A percentile compares a stretch with the other conserved stretches of the same genome.
Evolutionary conservation across 371 early-diverging fungal genomes (phyloP).

Genomic region (Apophysomyces ossiformis): DNA sequence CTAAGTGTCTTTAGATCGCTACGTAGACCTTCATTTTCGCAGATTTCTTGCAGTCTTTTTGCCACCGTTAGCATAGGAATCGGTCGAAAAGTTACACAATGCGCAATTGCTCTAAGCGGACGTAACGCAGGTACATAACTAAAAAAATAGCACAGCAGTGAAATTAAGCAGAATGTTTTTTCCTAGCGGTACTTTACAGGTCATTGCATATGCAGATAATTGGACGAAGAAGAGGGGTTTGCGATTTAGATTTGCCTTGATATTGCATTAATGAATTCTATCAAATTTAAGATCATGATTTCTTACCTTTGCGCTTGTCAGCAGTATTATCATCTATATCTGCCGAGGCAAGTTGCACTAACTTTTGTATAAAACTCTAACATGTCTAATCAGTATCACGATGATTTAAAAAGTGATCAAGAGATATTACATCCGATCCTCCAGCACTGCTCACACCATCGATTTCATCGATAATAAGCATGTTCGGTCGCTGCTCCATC

Average conservation of each 20-base stretch:
- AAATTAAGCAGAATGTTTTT: not conserved
- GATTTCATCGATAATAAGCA: constrained; percentile 95
- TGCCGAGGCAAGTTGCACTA: constrained; percentile 51
- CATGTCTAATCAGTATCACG: not conserved
- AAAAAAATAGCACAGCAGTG: not conserved
- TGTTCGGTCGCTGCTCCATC: constrained; percentile 71
- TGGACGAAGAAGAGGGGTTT: constrained; percentile 77
- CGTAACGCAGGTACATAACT: constrained; percentile 89
- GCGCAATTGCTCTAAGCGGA: constrained; percentile 80
- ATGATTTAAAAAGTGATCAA: not conserved
- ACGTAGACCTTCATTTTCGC: constrained; percentile 75
- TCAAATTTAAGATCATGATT: not conserved
- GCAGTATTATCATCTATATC: constrained; percentile 38
- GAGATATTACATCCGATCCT: constrained; percentile 56
- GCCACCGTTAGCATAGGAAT: constrained; percentile 74
- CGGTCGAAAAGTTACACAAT: constrained; percentile 69
- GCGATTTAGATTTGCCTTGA: constrained; percentile 30
- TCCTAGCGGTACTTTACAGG: constrained; percentile 51
- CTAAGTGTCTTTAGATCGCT: constrained; percentile 80
- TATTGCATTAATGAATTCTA: not conserved
- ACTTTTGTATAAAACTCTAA: constrained; percentile 81
- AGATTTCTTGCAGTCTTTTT: constrained; percentile 80
- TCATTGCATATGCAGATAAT: constrained; percentile 99
- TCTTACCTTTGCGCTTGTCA: constrained; percentile 21
- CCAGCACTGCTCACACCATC: constrained; percentile 87